Conservation (phyloP, 495 filamentous ascomycete species). For the Aspergillus kassunensis region DNA sequence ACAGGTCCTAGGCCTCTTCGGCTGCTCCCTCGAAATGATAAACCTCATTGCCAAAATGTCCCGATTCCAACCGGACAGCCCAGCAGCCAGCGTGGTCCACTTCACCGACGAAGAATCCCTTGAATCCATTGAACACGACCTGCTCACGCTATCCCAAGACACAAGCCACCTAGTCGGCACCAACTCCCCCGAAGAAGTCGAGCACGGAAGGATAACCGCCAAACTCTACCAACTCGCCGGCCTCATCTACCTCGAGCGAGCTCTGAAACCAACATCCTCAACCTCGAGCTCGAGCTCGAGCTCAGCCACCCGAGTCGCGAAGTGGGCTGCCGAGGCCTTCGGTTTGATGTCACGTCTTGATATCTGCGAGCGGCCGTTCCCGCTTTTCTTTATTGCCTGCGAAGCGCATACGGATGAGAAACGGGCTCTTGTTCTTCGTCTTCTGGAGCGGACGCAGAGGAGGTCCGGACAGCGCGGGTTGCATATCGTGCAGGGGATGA, state of each 20-base stretch:
- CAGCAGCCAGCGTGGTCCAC: neutral
- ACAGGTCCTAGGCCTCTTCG: conserved; percentile 2
- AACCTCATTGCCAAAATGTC: neutral
- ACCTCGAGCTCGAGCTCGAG: neutral
- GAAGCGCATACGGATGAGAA: conserved; percentile 10
- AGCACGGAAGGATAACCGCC: neutral
- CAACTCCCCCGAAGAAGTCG: neutral
- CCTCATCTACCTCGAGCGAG: conserved; percentile 10
- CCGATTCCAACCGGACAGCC: neutral
- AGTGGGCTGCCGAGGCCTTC: conserved; percentile 4
- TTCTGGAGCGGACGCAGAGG: conserved; percentile 5
- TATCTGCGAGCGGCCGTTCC: conserved; percentile 12
- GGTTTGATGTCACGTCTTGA: neutral
- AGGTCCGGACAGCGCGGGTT: no score
- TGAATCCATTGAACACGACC: neutral
- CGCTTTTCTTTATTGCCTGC: conserved; percentile 10
- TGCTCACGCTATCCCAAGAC: neutral
- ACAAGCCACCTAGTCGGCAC: neutral
- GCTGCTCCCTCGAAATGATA: neutral
- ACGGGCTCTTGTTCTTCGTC: conserved; percentile 1
- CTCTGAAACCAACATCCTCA: neutral
- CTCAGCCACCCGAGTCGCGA: neutral
- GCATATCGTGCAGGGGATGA: no score
- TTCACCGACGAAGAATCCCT: neutral
- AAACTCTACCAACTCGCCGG: conserved; percentile 9